These are phyloP conservation scores for Mucor ambiguus DNA, from an alignment of 371 early-diverging fungal genomes.

Conservation along the genomic window DNA sequence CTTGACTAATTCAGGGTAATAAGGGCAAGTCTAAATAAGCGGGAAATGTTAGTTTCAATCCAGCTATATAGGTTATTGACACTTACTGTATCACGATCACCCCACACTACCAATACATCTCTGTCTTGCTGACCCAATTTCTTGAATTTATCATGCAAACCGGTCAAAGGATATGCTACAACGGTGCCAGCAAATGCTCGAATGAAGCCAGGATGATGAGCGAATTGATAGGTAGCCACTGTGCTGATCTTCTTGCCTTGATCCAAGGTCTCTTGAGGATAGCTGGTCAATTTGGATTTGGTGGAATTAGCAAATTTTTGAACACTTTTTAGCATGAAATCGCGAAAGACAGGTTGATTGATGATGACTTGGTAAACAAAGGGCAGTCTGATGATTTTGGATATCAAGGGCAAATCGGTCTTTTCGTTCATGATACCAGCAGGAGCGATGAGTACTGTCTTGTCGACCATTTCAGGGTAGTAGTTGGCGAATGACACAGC, in stretches of 20 bases:
- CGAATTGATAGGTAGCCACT: slow-evolving; percentile 36
- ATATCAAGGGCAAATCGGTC: slow-evolving; percentile 32
- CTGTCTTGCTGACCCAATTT: slow-evolving; percentile 33
- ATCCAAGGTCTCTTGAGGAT: slow-evolving; percentile 3
- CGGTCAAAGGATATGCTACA: slow-evolving; percentile 43
- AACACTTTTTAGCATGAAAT: slow-evolving; percentile 9
- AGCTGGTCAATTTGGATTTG: not conserved
- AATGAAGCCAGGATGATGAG: slow-evolving; percentile 48
- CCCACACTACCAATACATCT: slow-evolving; percentile 48
- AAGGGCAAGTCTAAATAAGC: slow-evolving; percentile 36
- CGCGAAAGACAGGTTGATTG: slow-evolving; percentile 17
- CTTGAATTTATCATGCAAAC: slow-evolving; percentile 34
- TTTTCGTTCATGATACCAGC: slow-evolving; percentile 48
- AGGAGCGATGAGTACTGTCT: slow-evolving; percentile 55
- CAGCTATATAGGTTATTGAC: no score
- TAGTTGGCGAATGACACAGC: slow-evolving; percentile 51
- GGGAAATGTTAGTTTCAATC: not conserved
- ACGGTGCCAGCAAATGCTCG: slow-evolving; percentile 48
- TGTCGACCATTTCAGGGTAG: slow-evolving; percentile 54
- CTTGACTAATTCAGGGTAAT: slow-evolving; percentile 17
- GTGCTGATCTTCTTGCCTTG: not conserved
- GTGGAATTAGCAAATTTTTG: slow-evolving; percentile 3
- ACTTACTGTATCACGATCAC: slow-evolving; percentile 44
- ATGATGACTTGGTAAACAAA: slow-evolving; percentile 15
- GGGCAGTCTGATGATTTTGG: slow-evolving; percentile 26